Evolutionary conservation across 2,329 filamentous ascomycete genomes (phyloP).

Genomic region (Beauveria scarabaeidicola): DNA sequence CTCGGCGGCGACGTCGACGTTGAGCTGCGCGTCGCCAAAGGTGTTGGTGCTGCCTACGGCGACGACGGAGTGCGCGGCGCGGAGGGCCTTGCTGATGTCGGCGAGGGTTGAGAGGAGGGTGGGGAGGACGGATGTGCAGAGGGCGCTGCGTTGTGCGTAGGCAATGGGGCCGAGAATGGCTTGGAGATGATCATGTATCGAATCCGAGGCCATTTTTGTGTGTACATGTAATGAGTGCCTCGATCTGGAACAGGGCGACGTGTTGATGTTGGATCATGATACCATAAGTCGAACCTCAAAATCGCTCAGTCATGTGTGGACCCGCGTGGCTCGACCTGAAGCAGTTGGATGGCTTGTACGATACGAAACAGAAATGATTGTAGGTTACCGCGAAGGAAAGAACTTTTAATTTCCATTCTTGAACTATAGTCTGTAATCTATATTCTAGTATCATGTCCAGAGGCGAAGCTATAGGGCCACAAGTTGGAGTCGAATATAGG

Average conservation of each 20-base stretch:
- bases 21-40: slow-evolving; percentile 52
- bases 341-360: background rate
- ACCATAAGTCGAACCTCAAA: background rate
- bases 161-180: slow-evolving; percentile 16
- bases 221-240: background rate
- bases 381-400: background rate
- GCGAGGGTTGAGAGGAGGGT: slow-evolving; percentile 36
- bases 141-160: slow-evolving; percentile 18
- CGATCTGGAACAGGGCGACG: background rate
- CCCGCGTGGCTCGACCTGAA: background rate
- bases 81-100: slow-evolving; percentile 35
- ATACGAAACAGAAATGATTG: background rate
- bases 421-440: background rate
- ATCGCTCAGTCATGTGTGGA: slow-evolving; percentile 6
- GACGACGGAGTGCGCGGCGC: slow-evolving; percentile 35
- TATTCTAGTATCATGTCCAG: background rate
- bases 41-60: slow-evolving; percentile 42
- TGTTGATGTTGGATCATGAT: background rate
- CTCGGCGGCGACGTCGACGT: slow-evolving; percentile 48
- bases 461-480: background rate
- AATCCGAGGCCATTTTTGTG: background rate
- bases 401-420: background rate
- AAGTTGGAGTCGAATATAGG: background rate
- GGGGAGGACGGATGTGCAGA: slow-evolving; percentile 40
- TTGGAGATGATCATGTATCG: slow-evolving; percentile 14